A percentile compares a stretch with the other conserved stretches of the same genome.
Conservation (phyloP, 1,139 yeast species). For the Insectozyma bohioensis region DNA sequence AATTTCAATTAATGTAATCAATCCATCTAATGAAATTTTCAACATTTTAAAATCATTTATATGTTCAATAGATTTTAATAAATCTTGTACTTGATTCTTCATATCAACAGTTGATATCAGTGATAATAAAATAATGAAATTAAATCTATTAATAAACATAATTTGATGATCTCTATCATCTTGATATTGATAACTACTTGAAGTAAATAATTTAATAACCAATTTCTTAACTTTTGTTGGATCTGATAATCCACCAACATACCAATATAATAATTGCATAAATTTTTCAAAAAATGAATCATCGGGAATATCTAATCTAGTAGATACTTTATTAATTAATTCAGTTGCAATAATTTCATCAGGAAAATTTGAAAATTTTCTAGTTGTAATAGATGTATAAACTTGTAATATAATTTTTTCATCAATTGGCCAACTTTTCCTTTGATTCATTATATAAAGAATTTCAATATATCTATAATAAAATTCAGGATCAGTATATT, state of each 20-base stretch:
- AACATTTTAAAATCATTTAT: conserved; percentile 26
- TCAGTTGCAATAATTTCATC: conserved; percentile 33
- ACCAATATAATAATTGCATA: conserved; percentile 35
- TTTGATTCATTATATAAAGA: conserved; percentile 26
- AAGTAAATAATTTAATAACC: conserved; percentile 37
- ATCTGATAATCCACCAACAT: conserved; percentile 30
- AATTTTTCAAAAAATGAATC: conserved; percentile 39
- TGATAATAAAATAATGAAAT: conserved; percentile 33
- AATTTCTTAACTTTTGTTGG: conserved; percentile 30
- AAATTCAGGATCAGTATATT: conserved; percentile 11
- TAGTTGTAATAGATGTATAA: conserved; percentile 29
- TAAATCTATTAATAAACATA: conserved; percentile 40
- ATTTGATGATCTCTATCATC: conserved; percentile 25
- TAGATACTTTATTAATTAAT: conserved; percentile 24
- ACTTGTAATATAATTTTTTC: conserved; percentile 32
- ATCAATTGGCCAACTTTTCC: conserved; percentile 36
- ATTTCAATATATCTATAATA: conserved; percentile 31
- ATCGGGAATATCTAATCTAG: conserved; percentile 35
- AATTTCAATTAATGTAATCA: conserved; percentile 20
- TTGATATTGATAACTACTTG: conserved; percentile 35
- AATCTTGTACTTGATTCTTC: conserved; percentile 27
- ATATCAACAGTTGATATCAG: conserved; percentile 39
- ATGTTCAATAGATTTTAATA: conserved; percentile 23
- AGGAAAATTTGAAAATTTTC: conserved; percentile 39
- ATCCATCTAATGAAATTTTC: conserved; percentile 22